Evolutionary conservation across 352 stramenopile species (phyloP), one percentile per base, ranked within the genome.

Genomic region (Globisporangium cylindrosporum): DNA sequence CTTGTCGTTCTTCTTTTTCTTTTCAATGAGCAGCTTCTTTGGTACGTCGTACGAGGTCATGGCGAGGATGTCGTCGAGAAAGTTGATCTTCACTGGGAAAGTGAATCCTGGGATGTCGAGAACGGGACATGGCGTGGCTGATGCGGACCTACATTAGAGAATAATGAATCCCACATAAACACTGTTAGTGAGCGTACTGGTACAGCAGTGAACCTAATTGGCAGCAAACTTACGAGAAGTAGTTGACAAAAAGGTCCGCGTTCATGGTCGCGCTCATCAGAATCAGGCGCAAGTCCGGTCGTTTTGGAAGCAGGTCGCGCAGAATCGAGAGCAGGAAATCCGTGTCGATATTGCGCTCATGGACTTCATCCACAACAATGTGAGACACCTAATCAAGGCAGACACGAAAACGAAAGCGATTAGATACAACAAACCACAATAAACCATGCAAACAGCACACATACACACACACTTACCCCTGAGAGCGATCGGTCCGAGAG

Each of bases 341-440:
- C 20, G 90, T 98, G 76, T 99, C 96, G 20, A 99, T 84, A 64
- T 98, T 97, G 38, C 98, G 84, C 71, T 99, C 98, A 74, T 99
- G 97, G 24, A 99, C 97, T 79, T 99, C 97, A 78, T 99, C 98
- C n/a, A 99, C 92, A 58, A 99, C 92, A 63, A 99, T 89, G 73
- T 99, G 97, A 18, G 95, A 97, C 20, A 99, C 77, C 77, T 84
- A 18, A 41, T 41, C 20, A 54, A 29, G 7, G 46, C 3, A 64
- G 12, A 9, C 20, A 48, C 14, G 24, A 46, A 27, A 46, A 59
- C 15, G 25, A 3, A 32, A 24, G n/a, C 9, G 3, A 46, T 22
- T 29, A 22, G n/a, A 43, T 18, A 56, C 6, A 34, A 49, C n/a
- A 38, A 24, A 38, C 12, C 20, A 12, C 25, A 24, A 46, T 6